Base-by-base conservation (phyloP, 179 eudicot species). In the Corrigiola litoralis region DNA sequence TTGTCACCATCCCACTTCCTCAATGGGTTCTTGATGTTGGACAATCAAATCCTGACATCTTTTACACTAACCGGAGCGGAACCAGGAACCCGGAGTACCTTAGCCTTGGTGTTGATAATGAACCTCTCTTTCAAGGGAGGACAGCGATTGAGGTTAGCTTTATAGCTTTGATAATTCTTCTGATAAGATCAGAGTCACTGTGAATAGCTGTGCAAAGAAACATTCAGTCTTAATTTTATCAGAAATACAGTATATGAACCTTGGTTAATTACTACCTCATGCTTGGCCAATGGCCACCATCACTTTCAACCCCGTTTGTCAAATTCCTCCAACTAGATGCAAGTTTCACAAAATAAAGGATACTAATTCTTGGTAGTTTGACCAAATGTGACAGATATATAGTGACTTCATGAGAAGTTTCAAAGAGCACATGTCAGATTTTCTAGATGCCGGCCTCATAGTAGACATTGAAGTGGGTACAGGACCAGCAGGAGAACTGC, bases 401-500 rank as follows among this genome's bases (percentile, higher is more conserved):
- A 73, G 82, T 46, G 96, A 89, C 73, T 87, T 72, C 75, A 89
- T 89, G 95, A 78, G 66, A 77, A 89, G 91, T 69, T 89, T 89
- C 36, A 85, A 78, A 75, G 86, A 87, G 40, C 81, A 68, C 69
- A 83, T 89, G 94, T 61, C 75, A 3, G 94, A 87, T 42, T 80
- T 85, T 58, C 46, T 89, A 10, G 80, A 80, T 20, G 69, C 81
- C 18, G 90, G 79, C 36, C 63, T 79, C 11, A 72, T 89, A n/a
- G 60, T 80, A 3, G 95, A 89, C 69, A 74, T 84, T 52, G 96
- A 85, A 72, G 96, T 89, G 16, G 96, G 96, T 24, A 76, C 81
- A 11, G 96, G 96, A 31, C 94, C 96, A 6, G 85, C 87, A 6
- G 94, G 96, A 16, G 96, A 90, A 70, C 85, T 90, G 17, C 80